Evolutionary conservation across 441 rosid genomes (phyloP).

Genomic region (Populus trichocarpa): DNA sequence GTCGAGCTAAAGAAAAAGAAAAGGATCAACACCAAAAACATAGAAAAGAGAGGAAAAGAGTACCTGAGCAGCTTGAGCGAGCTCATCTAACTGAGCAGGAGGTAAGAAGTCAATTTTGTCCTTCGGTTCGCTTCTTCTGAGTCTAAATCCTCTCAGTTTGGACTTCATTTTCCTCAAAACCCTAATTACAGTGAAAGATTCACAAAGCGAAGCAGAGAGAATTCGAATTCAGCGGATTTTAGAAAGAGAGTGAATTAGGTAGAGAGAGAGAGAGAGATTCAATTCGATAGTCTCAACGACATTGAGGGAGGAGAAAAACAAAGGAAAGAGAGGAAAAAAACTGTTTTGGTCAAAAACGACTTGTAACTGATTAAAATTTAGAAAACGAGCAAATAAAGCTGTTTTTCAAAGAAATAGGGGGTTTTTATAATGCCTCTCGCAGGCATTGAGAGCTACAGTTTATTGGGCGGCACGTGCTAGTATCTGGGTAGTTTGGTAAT

Average conservation of each 20-base stretch:
- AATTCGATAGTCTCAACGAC: conserved; percentile 41
- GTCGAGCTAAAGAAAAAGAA: neutral
- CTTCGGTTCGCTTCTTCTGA: conserved; percentile 65
- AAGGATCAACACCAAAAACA: neutral
- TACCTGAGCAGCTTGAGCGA: conserved; percentile 81
- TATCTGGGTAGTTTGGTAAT: neutral
- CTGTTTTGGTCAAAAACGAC: conserved; percentile 31
- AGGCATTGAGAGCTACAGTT: neutral
- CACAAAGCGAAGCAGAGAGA: neutral
- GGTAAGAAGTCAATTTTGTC: conserved; percentile 54
- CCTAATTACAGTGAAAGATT: conserved; percentile 16
- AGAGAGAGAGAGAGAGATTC: conserved; percentile 26
- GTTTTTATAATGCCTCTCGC: neutral
- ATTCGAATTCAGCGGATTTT: neutral
- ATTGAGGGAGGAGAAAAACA: conserved; percentile 21
- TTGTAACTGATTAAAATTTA: conserved; percentile 22
- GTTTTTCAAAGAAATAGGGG: neutral
- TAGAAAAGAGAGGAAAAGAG: neutral
- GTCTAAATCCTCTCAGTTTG: conserved; percentile 68
- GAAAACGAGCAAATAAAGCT: neutral
- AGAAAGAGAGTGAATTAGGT: neutral
- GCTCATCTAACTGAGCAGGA: conserved; percentile 66
- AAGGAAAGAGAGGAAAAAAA: neutral
- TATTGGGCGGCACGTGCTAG: neutral
- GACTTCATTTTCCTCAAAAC: conserved; percentile 62